Conservation (phyloP, 345 rosid species). For the Brassica cretica region DNA sequence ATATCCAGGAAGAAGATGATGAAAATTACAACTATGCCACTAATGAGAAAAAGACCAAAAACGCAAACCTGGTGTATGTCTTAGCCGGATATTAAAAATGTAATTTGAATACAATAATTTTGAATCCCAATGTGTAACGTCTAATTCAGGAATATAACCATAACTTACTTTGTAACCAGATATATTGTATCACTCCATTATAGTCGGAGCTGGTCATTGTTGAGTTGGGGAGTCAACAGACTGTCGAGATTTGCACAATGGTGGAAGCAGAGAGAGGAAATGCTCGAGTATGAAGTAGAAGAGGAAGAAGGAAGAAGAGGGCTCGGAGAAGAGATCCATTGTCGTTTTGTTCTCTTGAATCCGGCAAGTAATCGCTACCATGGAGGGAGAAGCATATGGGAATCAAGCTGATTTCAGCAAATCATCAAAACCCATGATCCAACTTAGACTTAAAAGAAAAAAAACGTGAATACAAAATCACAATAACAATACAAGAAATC, state of each 20-base stretch:
- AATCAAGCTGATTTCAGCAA: not conserved
- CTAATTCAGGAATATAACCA: not conserved
- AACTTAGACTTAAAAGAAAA: no score
- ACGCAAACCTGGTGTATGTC: no score
- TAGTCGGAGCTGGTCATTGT: not conserved
- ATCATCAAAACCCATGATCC: no score
- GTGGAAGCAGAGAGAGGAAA: not conserved
- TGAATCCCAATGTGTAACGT: not conserved
- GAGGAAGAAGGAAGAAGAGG: not conserved
- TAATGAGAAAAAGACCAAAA: no score
- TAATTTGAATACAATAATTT: not conserved
- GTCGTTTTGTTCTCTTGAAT: not conserved
- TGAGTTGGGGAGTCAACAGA: not conserved
- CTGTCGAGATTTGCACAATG: not conserved
- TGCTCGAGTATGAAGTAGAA: not conserved
- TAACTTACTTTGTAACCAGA: not conserved
- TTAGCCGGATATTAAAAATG: no score
- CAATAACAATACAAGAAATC: no score
- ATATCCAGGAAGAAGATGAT: no score
- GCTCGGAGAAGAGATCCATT: not conserved
- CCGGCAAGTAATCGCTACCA: not conserved
- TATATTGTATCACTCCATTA: not conserved
- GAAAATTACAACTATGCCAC: no score
- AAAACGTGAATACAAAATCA: no score
- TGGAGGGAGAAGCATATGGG: not conserved